Percentiles rank a stretch among this genome's conserved stretches.
Conservation (phyloP, 495 filamentous ascomycete species). For the Extremus antarcticus region DNA sequence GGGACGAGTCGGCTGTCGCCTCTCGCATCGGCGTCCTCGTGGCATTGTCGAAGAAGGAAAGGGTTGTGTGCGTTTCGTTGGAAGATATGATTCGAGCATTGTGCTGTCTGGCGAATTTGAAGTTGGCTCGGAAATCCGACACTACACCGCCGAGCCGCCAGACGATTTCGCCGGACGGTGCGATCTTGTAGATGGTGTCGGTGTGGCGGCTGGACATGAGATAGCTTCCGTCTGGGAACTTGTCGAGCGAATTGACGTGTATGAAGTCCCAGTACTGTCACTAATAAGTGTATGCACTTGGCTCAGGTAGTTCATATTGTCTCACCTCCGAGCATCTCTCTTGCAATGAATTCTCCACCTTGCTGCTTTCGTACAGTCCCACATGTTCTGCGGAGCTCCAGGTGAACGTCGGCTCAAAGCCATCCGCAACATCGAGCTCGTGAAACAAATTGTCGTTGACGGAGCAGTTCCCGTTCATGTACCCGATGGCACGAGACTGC, state of each 20-base stretch:
- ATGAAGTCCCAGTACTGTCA: neutral
- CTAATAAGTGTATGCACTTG: neutral
- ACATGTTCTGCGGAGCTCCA: neutral
- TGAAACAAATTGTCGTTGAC: neutral
- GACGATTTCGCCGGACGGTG: slow-evolving; percentile 6
- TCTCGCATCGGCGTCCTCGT: slow-evolving; percentile 1
- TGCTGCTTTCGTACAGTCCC: neutral
- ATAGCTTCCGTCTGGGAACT: slow-evolving; percentile 11
- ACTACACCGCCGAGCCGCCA: slow-evolving; percentile 9
- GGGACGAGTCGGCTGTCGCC: neutral
- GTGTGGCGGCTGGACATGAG: slow-evolving; percentile 14
- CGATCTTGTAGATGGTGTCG: slow-evolving; percentile 9
- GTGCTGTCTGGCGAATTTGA: slow-evolving; percentile 24
- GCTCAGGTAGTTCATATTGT: neutral
- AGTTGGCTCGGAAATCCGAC: neutral
- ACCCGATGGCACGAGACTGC: neutral
- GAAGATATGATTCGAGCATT: slow-evolving; percentile 16
- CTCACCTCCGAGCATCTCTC: neutral
- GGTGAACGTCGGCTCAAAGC: neutral
- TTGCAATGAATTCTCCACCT: neutral
- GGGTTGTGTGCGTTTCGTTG: slow-evolving; percentile 5
- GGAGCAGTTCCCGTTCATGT: neutral
- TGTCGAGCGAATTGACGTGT: slow-evolving; percentile 12
- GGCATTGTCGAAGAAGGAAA: slow-evolving; percentile 27
- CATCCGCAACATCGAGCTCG: neutral